A percentile compares a stretch with the other conserved stretches of the same genome.
phyloP scores from a whole-genome alignment of 768 basidiomycete species.

The Lactarius tabidus region DNA sequence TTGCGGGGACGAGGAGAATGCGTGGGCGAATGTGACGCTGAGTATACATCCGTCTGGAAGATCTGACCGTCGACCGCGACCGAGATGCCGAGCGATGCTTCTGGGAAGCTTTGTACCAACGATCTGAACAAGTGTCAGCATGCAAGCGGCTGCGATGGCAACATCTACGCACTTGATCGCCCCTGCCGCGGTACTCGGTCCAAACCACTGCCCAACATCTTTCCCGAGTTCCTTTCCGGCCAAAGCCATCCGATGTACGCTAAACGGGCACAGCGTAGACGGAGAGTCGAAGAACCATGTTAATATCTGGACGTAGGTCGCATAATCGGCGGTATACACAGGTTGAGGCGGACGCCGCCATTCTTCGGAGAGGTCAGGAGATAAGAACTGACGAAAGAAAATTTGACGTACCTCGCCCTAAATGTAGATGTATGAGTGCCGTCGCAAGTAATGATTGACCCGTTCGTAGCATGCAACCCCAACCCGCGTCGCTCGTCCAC shows the following conservation, averaged over 20 bases:
- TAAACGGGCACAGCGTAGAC: conserved; percentile 78
- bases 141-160: conserved; percentile 1
- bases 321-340: conserved; percentile 60
- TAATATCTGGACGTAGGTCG: conserved; percentile 84
- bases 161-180: conserved; percentile 67
- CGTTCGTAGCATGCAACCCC: conserved; percentile 91
- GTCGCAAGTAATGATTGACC: conserved; percentile 84
- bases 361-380: conserved; percentile 43
- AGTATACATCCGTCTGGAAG: too few species aligned
- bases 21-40: too few species aligned
- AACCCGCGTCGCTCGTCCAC: conserved; percentile 80
- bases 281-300: conserved; percentile 97
- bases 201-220: conserved; percentile 97
- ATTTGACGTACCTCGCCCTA: conserved; percentile 60
- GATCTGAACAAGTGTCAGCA: too few species aligned
- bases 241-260: conserved; percentile 93
- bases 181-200: conserved; percentile 95
- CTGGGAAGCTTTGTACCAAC: too few species aligned
- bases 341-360: conserved; percentile 75
- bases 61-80: too few species aligned
- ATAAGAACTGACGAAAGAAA: conserved; percentile 8
- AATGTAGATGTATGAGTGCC: too few species aligned
- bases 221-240: conserved; percentile 94
- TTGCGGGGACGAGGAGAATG: too few species aligned
- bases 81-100: too few species aligned